These are phyloP conservation scores for Casuarina glauca DNA, from an alignment of 306 rosid genomes.

Conservation along the genomic window DNA sequence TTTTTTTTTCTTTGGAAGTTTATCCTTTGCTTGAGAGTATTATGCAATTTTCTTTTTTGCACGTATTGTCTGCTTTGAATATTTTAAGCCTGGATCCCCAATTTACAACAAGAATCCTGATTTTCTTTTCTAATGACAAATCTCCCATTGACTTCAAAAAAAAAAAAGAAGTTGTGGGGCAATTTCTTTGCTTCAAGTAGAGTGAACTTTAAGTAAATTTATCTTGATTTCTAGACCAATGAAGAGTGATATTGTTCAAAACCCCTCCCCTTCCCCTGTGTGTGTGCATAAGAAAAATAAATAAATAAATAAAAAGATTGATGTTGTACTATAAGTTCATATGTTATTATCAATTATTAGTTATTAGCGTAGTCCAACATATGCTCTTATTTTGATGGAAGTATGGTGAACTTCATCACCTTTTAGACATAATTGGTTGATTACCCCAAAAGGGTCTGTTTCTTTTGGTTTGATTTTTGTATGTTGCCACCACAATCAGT, in stretches of 20 bases:
- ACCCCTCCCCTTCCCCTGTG: no score
- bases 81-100: background rate
- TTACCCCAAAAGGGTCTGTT: no score
- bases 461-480: no score
- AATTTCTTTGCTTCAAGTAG: slow-evolving; percentile 11
- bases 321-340: background rate
- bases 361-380: background rate
- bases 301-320: no score
- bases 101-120: background rate
- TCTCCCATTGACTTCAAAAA: background rate
- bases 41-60: background rate
- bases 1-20: slow-evolving; percentile 4
- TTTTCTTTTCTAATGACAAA: background rate
- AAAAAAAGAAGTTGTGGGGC: background rate
- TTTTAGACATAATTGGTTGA: no score
- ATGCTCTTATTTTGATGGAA: background rate
- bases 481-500: background rate
- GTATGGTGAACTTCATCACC: background rate
- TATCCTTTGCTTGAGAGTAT: slow-evolving; percentile 9
- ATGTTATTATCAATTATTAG: background rate
- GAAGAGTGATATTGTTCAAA: background rate
- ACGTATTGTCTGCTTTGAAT: background rate
- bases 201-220: background rate
- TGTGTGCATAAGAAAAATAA: no score
- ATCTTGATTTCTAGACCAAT: background rate